phyloP scores from a whole-genome alignment of 192 early-diverging fungal species.

The Podila epicladia region DNA sequence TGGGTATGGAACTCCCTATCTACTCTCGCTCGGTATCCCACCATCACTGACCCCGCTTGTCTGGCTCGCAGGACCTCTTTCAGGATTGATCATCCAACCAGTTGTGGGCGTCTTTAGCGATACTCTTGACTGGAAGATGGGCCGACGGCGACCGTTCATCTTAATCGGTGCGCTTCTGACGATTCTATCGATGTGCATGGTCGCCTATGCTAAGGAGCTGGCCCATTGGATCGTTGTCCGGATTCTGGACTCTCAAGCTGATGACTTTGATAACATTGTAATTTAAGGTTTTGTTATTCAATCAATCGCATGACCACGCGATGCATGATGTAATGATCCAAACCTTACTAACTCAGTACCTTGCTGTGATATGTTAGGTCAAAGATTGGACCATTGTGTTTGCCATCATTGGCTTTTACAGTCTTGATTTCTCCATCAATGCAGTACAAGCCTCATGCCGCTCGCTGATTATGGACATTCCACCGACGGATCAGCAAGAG shows the following conservation, averaged over 20 bases:
- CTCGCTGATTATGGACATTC: slow-evolving; percentile 87
- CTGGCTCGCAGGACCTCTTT: slow-evolving; percentile 85
- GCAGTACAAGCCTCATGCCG: slow-evolving; percentile 86
- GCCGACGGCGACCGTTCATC: slow-evolving; percentile 89
- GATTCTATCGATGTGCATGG: slow-evolving; percentile 70
- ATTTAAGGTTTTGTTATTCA: not conserved
- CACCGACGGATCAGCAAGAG: slow-evolving; percentile 83
- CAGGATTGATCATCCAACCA: slow-evolving; percentile 75
- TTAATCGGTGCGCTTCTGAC: slow-evolving; percentile 70
- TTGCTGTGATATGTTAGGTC: slow-evolving; percentile 5
- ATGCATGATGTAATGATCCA: not conserved
- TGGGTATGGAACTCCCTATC: slow-evolving; percentile 80
- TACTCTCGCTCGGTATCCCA: slow-evolving; percentile 71
- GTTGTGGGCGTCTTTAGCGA: slow-evolving; percentile 90
- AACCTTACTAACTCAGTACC: not conserved
- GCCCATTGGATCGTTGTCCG: slow-evolving; percentile 32
- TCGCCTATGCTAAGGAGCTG: slow-evolving; percentile 82
- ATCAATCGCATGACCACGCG: not conserved
- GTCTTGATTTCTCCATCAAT: slow-evolving; percentile 95
- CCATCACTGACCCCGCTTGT: slow-evolving; percentile 74
- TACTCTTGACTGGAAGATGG: slow-evolving; percentile 71
- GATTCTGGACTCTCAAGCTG: not conserved
- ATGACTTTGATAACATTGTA: not conserved
- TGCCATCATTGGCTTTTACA: slow-evolving; percentile 87
- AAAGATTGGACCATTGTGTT: slow-evolving; percentile 66